Evolutionary conservation across 768 basidiomycete genomes (phyloP).

Genomic region (Russula ochroleuca): DNA sequence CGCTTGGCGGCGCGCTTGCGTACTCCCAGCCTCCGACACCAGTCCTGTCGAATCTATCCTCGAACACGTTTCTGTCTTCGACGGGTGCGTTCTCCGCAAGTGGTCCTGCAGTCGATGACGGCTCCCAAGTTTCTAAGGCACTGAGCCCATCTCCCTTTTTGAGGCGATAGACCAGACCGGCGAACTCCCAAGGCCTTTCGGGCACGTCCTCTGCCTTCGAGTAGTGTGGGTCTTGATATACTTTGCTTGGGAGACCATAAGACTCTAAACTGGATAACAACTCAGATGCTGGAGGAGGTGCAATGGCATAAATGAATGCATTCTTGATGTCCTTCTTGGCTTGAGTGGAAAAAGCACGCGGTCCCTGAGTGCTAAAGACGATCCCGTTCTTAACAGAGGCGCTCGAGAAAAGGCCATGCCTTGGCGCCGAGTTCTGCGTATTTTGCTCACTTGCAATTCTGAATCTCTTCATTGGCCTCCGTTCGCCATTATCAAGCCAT

Average conservation of each 20-base stretch:
- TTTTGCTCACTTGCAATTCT: conserved; percentile 13
- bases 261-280: conserved; percentile 44
- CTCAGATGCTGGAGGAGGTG: conserved; percentile 49
- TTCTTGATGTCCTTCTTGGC: conserved; percentile 33
- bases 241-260: conserved; percentile 49
- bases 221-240: conserved; percentile 80
- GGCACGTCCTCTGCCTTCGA: conserved; percentile 69
- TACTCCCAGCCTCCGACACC: conserved; percentile 76
- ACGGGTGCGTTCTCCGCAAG: neutral
- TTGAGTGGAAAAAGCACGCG: conserved; percentile 17
- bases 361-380: conserved; percentile 15
- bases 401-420: conserved; percentile 2
- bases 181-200: conserved; percentile 66
- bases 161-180: conserved; percentile 68
- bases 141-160: conserved; percentile 58
- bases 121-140: conserved; percentile 58
- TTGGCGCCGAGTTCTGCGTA: neutral
- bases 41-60: conserved; percentile 28
- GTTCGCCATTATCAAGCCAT: conserved; percentile 14
- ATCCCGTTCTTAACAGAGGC: neutral
- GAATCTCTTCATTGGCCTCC: conserved; percentile 22
- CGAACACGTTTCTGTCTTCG: conserved; percentile 17
- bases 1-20: conserved; percentile 61
- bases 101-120: neutral
- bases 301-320: conserved; percentile 44